A percentile compares a stretch with the other conserved stretches of the same genome.
phyloP scores from a whole-genome alignment of 2,329 filamentous ascomycete species.

The Fusarium verticillioides region DNA sequence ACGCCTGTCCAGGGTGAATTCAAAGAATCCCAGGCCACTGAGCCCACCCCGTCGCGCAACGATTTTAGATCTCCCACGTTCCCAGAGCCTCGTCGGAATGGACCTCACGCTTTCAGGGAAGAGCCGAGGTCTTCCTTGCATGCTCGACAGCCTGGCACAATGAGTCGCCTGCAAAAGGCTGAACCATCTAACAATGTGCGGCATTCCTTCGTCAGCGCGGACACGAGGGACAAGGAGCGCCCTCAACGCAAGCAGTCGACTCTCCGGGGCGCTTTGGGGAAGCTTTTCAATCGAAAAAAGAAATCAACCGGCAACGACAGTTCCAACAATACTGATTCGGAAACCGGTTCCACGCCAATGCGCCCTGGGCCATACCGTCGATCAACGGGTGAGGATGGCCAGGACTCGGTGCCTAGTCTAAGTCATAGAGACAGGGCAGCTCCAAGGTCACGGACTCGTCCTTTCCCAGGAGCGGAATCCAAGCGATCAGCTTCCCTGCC shows the following conservation, averaged over 20 bases:
- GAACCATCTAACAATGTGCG: slow-evolving; percentile 55
- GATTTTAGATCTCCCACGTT: slow-evolving; percentile 30
- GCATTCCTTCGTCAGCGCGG: slow-evolving; percentile 60
- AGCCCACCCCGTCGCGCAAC: slow-evolving; percentile 14
- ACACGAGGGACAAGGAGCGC: slow-evolving; percentile 37
- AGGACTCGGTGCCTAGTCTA: slow-evolving; percentile 28
- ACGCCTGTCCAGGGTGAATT: slow-evolving; percentile 45
- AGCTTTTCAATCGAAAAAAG: slow-evolving; percentile 68
- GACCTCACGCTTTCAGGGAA: slow-evolving; percentile 12
- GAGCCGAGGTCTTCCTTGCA: slow-evolving; percentile 24
- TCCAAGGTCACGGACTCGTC: slow-evolving; percentile 53
- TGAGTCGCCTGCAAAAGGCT: slow-evolving; percentile 34
- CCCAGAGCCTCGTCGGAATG: slow-evolving; percentile 32
- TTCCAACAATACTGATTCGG: slow-evolving; percentile 39
- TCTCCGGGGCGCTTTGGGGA: slow-evolving; percentile 65
- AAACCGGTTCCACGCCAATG: slow-evolving; percentile 36
- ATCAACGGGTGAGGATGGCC: slow-evolving; percentile 29
- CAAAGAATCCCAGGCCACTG: slow-evolving; percentile 31
- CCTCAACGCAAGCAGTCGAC: slow-evolving; percentile 69
- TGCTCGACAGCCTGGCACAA: slow-evolving; percentile 17
- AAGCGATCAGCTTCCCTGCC: slow-evolving; percentile 70
- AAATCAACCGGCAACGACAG: slow-evolving; percentile 49
- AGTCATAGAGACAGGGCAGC: slow-evolving; percentile 38
- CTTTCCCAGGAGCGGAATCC: slow-evolving; percentile 52
- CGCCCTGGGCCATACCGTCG: slow-evolving; percentile 41